Evolutionary conservation across 2,329 filamentous ascomycete genomes (phyloP).

Genomic region (Cladosporium sp.): DNA sequence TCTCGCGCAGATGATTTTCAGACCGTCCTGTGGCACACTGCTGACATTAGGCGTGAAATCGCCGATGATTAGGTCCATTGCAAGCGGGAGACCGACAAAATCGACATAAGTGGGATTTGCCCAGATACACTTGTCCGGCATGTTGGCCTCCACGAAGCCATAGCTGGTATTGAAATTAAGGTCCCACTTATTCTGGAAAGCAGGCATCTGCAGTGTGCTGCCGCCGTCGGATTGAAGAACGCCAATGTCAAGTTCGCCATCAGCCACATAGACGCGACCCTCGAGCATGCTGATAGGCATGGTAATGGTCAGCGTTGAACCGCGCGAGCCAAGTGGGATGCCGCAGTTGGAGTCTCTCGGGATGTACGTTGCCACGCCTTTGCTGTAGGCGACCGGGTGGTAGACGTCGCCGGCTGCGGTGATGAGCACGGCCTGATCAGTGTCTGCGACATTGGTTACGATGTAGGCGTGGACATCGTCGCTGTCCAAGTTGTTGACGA

Average conservation of each 20-base stretch:
- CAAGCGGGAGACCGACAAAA: conserved; percentile 39
- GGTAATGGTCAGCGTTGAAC: conserved; percentile 34
- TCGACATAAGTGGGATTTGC: conserved; percentile 30
- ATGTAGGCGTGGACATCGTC: conserved; percentile 36
- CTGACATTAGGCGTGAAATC: conserved; percentile 47
- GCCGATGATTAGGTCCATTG: conserved; percentile 40
- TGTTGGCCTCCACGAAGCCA: conserved; percentile 34
- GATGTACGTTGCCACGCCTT: conserved; percentile 22
- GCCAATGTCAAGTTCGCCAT: conserved; percentile 37
- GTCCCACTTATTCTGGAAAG: conserved; percentile 34
- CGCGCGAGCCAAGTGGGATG: conserved; percentile 34
- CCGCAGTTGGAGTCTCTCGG: conserved; percentile 35
- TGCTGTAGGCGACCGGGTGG: conserved; percentile 34
- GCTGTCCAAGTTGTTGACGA: conserved; percentile 41
- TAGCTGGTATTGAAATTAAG: conserved; percentile 38
- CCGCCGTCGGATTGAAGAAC: conserved; percentile 33
- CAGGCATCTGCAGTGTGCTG: conserved; percentile 44
- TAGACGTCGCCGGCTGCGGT: conserved; percentile 33
- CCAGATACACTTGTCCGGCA: conserved; percentile 29
- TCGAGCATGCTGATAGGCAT: conserved; percentile 38
- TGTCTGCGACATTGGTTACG: conserved; percentile 37
- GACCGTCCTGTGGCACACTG: conserved; percentile 54
- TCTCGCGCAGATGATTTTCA: conserved; percentile 49
- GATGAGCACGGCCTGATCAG: conserved; percentile 38
- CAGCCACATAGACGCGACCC: conserved; percentile 45